Percentiles rank a stretch among this genome's conserved stretches.
Evolutionary conservation across 169 alveolate genomes (phyloP).

Genomic region (Plasmodium adleri): DNA sequence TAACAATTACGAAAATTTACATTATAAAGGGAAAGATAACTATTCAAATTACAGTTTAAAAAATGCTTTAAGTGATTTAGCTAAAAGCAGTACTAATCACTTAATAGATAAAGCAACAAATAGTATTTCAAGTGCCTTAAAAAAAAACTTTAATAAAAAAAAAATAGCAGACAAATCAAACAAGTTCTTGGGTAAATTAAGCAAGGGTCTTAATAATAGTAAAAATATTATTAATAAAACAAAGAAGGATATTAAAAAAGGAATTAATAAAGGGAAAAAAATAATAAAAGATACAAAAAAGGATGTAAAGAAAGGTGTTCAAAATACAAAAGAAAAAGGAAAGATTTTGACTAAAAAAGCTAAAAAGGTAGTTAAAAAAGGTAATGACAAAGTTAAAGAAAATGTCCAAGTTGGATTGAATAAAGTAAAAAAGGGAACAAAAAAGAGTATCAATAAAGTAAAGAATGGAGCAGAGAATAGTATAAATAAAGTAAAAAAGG

Average conservation of each 20-base stretch:
- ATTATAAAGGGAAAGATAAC: background rate
- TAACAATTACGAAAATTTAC: background rate
- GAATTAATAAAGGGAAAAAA: constrained; percentile 2
- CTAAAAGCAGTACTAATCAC: constrained; percentile 19
- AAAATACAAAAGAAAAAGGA: too few species aligned
- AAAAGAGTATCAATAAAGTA: constrained; percentile 12
- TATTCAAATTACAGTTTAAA: constrained; percentile 1
- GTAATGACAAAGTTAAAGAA: background rate
- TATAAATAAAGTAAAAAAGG: constrained; percentile 2
- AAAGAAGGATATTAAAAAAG: background rate
- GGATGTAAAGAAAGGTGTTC: too few species aligned
- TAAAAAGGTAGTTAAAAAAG: background rate
- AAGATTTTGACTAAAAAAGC: constrained; percentile 4
- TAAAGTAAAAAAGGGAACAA: constrained; percentile 5
- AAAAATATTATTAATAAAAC: constrained; percentile 1
- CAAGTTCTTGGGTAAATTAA: constrained; percentile 13
- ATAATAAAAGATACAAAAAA: too few species aligned
- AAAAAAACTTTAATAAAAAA: constrained; percentile 18
- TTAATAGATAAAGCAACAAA: constrained; percentile 29
- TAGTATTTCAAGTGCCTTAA: constrained; percentile 17
- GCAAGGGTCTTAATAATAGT: constrained; percentile 15
- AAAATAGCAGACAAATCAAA: constrained; percentile 30
- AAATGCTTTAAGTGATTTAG: constrained; percentile 8
- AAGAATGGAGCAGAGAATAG: constrained; percentile 15
- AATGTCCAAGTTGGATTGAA: background rate